Evolutionary conservation across 192 early-diverging fungal genomes (phyloP).

Genomic region (Backusella mclennaniae): DNA sequence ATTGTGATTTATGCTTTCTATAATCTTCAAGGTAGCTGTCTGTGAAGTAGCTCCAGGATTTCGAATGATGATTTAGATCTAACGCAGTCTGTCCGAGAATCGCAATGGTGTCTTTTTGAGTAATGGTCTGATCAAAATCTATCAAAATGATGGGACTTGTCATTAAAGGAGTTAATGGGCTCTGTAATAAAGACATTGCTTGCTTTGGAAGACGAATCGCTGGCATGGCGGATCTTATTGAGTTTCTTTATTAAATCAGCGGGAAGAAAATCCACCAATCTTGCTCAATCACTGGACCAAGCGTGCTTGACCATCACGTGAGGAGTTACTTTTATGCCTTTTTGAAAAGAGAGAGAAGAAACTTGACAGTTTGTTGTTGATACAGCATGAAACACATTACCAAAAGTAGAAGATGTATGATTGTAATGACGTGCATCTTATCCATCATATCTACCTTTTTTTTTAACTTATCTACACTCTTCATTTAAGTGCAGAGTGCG

Average conservation of each 20-base stretch:
- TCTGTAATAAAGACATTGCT: constrained; percentile 3
- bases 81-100: not conserved
- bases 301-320: not conserved
- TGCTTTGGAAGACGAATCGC: not conserved
- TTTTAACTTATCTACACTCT: not conserved
- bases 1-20: not conserved
- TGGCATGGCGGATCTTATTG: not conserved
- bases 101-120: constrained; percentile 3
- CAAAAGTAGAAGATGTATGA: not conserved
- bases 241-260: not conserved
- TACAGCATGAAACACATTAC: not conserved
- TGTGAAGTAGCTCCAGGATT: constrained; percentile 9
- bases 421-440: not conserved
- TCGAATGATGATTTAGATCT: not conserved
- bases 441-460: not conserved
- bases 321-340: not conserved
- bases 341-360: not conserved
- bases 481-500: not conserved
- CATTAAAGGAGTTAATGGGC: not conserved
- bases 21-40: constrained; percentile 13
- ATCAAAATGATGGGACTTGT: constrained; percentile 5
- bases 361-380: not conserved
- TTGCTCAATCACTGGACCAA: not conserved
- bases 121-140: constrained; percentile 21
- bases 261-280: not conserved